Percentiles rank a stretch among this genome's conserved stretches.
phyloP scores from a whole-genome alignment of 805 yeast genomes.

The Cyberlindnera sargentensis region DNA sequence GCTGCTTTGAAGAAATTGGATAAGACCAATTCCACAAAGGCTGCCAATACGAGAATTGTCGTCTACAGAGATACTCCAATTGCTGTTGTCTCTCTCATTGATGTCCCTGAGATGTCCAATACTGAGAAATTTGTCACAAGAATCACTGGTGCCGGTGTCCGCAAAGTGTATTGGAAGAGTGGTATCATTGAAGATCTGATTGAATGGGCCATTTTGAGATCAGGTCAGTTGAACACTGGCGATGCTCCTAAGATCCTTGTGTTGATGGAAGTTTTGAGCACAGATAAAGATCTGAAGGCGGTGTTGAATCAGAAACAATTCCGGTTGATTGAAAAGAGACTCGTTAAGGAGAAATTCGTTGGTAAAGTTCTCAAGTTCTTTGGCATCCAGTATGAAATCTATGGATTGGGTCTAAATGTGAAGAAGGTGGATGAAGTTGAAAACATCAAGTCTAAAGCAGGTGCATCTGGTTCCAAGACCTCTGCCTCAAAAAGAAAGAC shows the following conservation, averaged over 20 bases:
- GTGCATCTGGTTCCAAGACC: slow-evolving; percentile 17
- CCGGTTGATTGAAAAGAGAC: slow-evolving; percentile 24
- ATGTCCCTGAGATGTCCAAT: slow-evolving; percentile 34
- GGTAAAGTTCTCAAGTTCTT: slow-evolving; percentile 6
- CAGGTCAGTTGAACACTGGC: slow-evolving; percentile 32
- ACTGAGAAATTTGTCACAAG: slow-evolving; percentile 39
- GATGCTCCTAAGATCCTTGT: slow-evolving; percentile 30
- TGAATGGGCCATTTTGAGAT: slow-evolving; percentile 50
- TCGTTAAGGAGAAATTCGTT: slow-evolving; percentile 8
- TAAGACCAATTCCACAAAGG: slow-evolving; percentile 22
- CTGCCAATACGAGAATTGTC: slow-evolving; percentile 47
- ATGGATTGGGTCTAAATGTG: slow-evolving; percentile 21
- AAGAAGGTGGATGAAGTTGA: slow-evolving; percentile 10
- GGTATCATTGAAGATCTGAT: slow-evolving; percentile 60
- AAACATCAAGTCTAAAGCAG: slow-evolving; percentile 10
- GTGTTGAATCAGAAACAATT: slow-evolving; percentile 39
- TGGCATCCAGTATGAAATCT: slow-evolving; percentile 17
- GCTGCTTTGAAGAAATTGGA: slow-evolving; percentile 26
- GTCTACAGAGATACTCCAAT: slow-evolving; percentile 67
- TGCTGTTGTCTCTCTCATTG: slow-evolving; percentile 46
- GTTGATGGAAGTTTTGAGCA: slow-evolving; percentile 43
- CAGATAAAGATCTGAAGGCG: slow-evolving; percentile 36
- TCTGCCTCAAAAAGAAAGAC: background rate
- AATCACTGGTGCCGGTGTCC: slow-evolving; percentile 53
- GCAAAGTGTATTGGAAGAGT: slow-evolving; percentile 59